Percentiles rank a stretch among this genome's conserved stretches.
Conservation (phyloP, 768 basidiomycete genomes). For the Lactifluus subvellereus region DNA sequence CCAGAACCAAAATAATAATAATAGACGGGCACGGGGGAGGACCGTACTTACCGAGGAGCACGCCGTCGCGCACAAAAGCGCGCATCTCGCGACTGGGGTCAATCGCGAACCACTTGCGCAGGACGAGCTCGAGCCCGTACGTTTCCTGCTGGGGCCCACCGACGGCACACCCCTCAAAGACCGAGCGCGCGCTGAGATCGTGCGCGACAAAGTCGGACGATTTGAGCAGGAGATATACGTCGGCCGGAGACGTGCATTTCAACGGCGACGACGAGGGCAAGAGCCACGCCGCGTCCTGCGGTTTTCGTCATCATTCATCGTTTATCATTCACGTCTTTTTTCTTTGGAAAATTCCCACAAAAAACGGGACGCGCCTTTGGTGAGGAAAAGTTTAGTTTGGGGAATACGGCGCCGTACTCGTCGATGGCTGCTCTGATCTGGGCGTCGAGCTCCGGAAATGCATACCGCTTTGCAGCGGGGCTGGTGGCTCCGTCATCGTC, state of each 20-base stretch:
- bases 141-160: not conserved
- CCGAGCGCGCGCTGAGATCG: conserved; percentile 53
- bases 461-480: conserved; percentile 35
- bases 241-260: conserved; percentile 81
- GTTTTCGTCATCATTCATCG: not conserved
- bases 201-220: conserved; percentile 87
- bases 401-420: conserved; percentile 80
- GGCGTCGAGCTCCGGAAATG: conserved; percentile 79
- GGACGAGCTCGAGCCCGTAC: conserved; percentile 76
- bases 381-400: conserved; percentile 95
- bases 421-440: conserved; percentile 60
- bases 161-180: conserved; percentile 61
- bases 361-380: conserved; percentile 55
- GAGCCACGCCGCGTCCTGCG: conserved; percentile 90
- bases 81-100: conserved; percentile 81
- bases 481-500: conserved; percentile 39
- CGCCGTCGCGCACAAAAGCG: conserved; percentile 78
- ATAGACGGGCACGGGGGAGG: too few species aligned
- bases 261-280: conserved; percentile 77
- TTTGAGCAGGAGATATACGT: conserved; percentile 89
- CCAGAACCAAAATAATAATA: too few species aligned
- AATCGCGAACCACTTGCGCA: conserved; percentile 87
- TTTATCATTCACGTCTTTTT: too few species aligned
- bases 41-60: conserved; percentile 68
- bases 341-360: not conserved